These are phyloP conservation scores for Blastocystis sp. DNA, from an alignment of 352 stramenopile species.

Conservation along the genomic window DNA sequence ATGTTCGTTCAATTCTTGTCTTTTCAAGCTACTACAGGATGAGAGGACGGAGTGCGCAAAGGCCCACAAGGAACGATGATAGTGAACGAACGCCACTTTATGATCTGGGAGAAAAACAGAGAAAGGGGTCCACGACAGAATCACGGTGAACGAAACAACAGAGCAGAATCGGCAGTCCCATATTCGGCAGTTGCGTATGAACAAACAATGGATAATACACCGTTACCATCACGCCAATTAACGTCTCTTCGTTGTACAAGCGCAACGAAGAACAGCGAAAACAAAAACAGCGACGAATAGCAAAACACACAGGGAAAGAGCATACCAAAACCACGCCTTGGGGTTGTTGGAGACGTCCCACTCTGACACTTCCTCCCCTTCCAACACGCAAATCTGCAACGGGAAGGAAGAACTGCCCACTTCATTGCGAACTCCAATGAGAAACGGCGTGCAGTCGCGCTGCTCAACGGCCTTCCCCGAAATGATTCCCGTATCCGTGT, in stretches of 20 bases:
- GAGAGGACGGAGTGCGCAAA: background rate
- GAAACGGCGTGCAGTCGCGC: background rate
- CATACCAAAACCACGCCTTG: background rate
- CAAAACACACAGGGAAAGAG: background rate
- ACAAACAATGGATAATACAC: background rate
- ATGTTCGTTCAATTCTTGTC: background rate
- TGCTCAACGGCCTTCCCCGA: background rate
- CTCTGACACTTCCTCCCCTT: background rate
- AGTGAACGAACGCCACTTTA: background rate
- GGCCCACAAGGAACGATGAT: background rate
- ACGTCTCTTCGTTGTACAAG: background rate
- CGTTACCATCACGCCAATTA: background rate
- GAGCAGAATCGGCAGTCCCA: background rate
- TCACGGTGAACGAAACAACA: background rate
- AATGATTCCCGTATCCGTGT: constrained; percentile 7
- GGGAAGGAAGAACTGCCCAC: background rate
- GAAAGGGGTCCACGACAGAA: background rate
- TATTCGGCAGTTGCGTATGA: background rate
- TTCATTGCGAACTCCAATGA: background rate
- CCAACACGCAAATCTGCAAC: background rate
- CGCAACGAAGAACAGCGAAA: background rate
- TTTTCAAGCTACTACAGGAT: background rate
- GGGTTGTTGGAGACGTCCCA: background rate
- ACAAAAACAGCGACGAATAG: background rate
- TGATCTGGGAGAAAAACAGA: background rate